These are phyloP conservation scores for Miamiensis avidus DNA, from an alignment of 169 alveolate species.

Conservation along the genomic window DNA sequence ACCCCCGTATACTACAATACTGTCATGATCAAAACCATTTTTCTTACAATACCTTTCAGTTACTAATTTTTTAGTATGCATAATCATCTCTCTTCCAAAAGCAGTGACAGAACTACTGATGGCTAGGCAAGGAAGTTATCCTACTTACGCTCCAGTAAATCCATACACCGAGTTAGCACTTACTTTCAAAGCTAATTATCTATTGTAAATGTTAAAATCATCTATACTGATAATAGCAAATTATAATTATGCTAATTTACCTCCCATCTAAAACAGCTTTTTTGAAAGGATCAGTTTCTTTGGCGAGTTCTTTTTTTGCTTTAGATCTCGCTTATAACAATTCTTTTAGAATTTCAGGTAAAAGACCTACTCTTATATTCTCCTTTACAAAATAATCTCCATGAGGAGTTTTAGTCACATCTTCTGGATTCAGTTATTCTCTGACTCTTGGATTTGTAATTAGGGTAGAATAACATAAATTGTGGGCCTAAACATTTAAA, in stretches of 20 bases:
- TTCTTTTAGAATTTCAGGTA: conserved; percentile 97
- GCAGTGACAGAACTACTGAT: conserved; percentile 96
- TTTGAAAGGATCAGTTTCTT: conserved; percentile 91
- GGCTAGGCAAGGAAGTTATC: conserved; percentile 97
- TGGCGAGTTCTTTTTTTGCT: conserved; percentile 92
- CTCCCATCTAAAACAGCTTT: conserved; percentile 98
- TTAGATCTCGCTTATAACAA: conserved; percentile 95
- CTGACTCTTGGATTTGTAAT: conserved; percentile 38
- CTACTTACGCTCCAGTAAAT: conserved; percentile 99
- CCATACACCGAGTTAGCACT: conserved; percentile 99
- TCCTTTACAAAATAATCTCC: conserved; percentile 84
- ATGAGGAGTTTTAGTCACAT: conserved; percentile 72
- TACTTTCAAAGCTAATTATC: conserved; percentile 97
- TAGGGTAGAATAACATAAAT: conserved; percentile 97
- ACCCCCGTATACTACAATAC: conserved; percentile 49
- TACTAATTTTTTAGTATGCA: conserved; percentile 87
- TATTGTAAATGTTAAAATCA: too few species aligned
- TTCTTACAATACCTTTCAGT: conserved; percentile 76
- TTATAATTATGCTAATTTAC: too few species aligned
- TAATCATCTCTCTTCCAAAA: conserved; percentile 97
- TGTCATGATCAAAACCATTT: conserved; percentile 93
- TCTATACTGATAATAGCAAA: too few species aligned
- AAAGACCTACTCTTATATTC: conserved; percentile 88
- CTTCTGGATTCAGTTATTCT: conserved; percentile 24
- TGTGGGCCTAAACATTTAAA: conserved; percentile 99